A percentile compares a stretch with the other conserved stretches of the same genome.
Evolutionary conservation across 768 basidiomycete genomes (phyloP).

Genomic region (Mycena alexandri): DNA sequence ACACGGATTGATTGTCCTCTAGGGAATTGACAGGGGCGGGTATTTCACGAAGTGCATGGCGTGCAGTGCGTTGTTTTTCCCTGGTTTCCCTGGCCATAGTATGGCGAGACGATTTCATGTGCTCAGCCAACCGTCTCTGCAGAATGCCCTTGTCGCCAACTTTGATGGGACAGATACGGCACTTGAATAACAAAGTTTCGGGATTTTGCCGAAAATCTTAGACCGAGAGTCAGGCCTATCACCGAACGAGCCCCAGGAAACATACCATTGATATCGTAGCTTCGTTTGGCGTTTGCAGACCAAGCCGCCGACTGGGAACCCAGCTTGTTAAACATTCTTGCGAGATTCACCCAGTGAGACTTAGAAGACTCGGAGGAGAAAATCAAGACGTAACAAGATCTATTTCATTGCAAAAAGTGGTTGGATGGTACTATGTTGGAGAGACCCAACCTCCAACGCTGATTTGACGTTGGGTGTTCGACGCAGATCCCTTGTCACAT

Average conservation of each 20-base stretch:
- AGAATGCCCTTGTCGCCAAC: conserved; percentile 5
- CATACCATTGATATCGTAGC: conserved; percentile 5
- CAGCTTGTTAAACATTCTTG: conserved; percentile 13
- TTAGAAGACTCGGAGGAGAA: not conserved
- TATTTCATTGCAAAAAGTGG: too few species aligned
- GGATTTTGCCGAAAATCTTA: conserved; percentile 5
- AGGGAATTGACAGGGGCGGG: too few species aligned
- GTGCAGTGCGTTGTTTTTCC: not conserved
- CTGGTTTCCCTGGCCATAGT: not conserved
- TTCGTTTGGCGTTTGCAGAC: not conserved
- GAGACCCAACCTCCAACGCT: not conserved
- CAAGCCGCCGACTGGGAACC: conserved; percentile 8
- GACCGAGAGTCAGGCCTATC: not conserved
- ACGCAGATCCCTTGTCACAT: not conserved
- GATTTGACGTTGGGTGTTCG: not conserved
- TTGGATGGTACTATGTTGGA: too few species aligned
- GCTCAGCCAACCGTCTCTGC: not conserved
- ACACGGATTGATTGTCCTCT: too few species aligned
- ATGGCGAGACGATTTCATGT: not conserved
- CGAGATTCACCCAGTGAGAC: not conserved
- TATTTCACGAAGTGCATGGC: too few species aligned
- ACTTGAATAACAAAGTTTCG: not conserved
- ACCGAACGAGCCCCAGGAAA: not conserved
- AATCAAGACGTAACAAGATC: not conserved
- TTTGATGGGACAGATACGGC: conserved; percentile 12